phyloP scores from a whole-genome alignment of 306 rosid species.

The Quercus aquifolioides region DNA sequence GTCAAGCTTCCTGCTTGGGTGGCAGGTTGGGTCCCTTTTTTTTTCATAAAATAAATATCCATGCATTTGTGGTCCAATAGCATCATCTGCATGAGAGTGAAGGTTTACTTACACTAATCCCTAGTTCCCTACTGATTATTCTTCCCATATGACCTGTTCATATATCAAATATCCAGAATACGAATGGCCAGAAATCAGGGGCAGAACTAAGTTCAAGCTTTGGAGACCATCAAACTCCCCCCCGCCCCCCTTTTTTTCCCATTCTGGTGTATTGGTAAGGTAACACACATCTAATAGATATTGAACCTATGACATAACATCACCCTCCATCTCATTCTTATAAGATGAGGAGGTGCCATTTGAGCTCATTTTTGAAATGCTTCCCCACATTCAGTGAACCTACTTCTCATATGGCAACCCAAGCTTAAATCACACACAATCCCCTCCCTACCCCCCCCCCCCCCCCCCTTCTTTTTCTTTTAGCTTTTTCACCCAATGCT shows the following conservation, averaged over 20 bases:
- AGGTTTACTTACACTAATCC: not conserved
- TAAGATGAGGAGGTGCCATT: too few relatives aligned
- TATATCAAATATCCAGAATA: not conserved
- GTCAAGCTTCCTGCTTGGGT: not conserved
- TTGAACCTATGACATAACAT: too few relatives aligned
- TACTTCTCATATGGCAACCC: not conserved
- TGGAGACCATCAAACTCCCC: too few relatives aligned
- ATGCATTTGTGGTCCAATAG: not conserved
- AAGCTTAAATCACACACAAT: not conserved
- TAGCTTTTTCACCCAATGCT: not conserved
- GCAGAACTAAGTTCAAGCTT: not conserved
- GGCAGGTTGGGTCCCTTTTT: not conserved
- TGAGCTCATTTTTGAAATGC: not conserved
- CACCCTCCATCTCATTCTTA: too few relatives aligned
- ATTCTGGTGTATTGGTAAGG: too few relatives aligned
- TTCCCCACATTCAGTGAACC: not conserved
- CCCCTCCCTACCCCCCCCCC: not conserved
- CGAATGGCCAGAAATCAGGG: not conserved
- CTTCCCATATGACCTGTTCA: not conserved
- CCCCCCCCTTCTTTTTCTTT: not conserved
- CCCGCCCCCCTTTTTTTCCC: too few relatives aligned
- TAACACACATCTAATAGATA: too few relatives aligned
- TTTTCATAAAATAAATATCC: not conserved
- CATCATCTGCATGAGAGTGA: not conserved
- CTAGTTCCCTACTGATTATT: not conserved